A percentile compares a stretch with the other conserved stretches of the same genome.
These are phyloP conservation scores for Dorcoceras hygrometricum DNA, from an alignment of 257 asterid genomes.

Conservation along the genomic window DNA sequence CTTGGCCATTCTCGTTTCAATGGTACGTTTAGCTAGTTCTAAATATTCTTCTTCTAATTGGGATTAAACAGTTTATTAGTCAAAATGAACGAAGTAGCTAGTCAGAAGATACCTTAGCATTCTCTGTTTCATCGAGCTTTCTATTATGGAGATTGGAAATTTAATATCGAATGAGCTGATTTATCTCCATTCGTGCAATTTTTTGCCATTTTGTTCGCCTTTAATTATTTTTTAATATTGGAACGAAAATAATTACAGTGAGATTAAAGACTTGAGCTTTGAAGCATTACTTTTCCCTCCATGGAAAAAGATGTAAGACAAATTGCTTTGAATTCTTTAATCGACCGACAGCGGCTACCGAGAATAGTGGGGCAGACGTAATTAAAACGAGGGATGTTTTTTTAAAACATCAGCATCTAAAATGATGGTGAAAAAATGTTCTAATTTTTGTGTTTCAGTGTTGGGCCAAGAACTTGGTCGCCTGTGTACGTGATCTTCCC, in stretches of 20 bases:
- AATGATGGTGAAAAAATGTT: background rate
- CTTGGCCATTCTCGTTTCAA: conserved; percentile 11
- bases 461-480: conserved; percentile 2
- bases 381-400: conserved; percentile 27
- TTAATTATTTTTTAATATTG: background rate
- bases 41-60: conserved; percentile 8
- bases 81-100: no score
- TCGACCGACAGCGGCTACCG: conserved; percentile 34
- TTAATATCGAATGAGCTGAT: background rate
- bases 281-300: background rate
- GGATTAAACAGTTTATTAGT: background rate
- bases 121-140: background rate
- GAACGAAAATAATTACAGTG: background rate
- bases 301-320: background rate
- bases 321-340: conserved; percentile 17
- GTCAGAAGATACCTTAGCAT: background rate
- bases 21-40: conserved; percentile 29
- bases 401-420: conserved; percentile 23
- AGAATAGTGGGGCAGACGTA: conserved; percentile 27
- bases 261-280: conserved; percentile 9
- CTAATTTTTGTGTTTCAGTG: background rate
- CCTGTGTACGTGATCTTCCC: conserved; percentile 20
- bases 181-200: background rate
- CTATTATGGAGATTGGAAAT: background rate
- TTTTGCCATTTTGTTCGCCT: background rate